Conservation (phyloP, 2,329 filamentous ascomycete species). For the Neoascochyta sp. region DNA sequence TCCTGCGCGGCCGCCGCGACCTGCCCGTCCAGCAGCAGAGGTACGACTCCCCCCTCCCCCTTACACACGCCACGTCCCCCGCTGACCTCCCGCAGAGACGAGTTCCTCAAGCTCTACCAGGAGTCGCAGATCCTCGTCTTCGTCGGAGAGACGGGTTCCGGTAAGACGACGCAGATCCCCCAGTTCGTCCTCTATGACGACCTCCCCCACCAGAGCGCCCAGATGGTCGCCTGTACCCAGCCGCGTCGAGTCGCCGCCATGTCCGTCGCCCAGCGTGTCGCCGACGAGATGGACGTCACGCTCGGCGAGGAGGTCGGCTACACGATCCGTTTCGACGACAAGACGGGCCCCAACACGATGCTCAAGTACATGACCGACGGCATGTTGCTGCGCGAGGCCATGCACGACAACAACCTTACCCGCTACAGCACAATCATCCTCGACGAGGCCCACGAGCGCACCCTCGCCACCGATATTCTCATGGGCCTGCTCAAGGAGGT, state of each 20-base stretch:
- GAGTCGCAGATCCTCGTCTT: slow-evolving; percentile 94
- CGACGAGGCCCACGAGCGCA: slow-evolving; percentile 96
- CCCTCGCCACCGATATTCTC: slow-evolving; percentile 90
- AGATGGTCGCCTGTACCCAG: slow-evolving; percentile 95
- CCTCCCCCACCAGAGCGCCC: slow-evolving; percentile 76
- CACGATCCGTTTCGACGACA: slow-evolving; percentile 95
- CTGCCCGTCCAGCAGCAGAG: slow-evolving; percentile 91
- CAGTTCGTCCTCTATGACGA: slow-evolving; percentile 98
- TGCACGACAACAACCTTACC: slow-evolving; percentile 83
- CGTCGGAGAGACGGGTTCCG: slow-evolving; percentile 97
- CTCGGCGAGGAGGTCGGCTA: slow-evolving; percentile 94
- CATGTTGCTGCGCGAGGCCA: slow-evolving; percentile 92
- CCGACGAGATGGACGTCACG: slow-evolving; percentile 89
- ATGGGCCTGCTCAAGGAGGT: slow-evolving; percentile 95
- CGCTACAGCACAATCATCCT: slow-evolving; percentile 97
- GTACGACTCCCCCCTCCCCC: no score
- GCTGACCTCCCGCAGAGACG: slow-evolving; percentile 56
- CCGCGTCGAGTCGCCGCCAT: slow-evolving; percentile 95
- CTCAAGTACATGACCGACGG: slow-evolving; percentile 99
- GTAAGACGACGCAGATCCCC: slow-evolving; percentile 98
- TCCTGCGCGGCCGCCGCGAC: slow-evolving; percentile 76
- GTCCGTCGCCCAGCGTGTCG: slow-evolving; percentile 94
- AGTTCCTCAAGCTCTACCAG: slow-evolving; percentile 92
- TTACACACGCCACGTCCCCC: background rate
- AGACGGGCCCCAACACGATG: slow-evolving; percentile 77